Evolutionary conservation across 176 grass and related monocot species (phyloP).

Genomic region (Rhynchospora breviuscula): DNA sequence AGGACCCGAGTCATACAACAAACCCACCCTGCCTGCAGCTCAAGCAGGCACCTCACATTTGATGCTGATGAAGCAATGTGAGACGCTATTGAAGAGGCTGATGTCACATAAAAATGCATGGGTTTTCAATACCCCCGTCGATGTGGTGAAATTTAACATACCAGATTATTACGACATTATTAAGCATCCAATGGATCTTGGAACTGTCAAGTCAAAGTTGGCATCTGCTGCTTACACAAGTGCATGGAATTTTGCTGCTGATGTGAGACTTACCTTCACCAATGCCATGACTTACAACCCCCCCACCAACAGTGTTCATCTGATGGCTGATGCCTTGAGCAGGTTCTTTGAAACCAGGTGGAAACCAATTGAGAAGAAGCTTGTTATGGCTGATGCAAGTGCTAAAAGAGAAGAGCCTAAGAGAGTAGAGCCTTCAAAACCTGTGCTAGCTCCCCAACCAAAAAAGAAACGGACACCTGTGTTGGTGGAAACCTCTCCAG

Average conservation of each 20-base stretch:
- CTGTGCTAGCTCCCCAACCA: slow-evolving; percentile 27
- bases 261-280: slow-evolving; percentile 84
- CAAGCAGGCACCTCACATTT: slow-evolving; percentile 3
- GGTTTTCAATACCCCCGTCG: slow-evolving; percentile 78
- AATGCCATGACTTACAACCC: slow-evolving; percentile 89
- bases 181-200: slow-evolving; percentile 89
- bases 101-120: slow-evolving; percentile 74
- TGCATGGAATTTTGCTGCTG: slow-evolving; percentile 60
- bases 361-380: slow-evolving; percentile 79
- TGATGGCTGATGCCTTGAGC: slow-evolving; percentile 64
- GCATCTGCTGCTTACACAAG: slow-evolving; percentile 57
- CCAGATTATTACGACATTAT: slow-evolving; percentile 87
- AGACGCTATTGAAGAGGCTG: slow-evolving; percentile 70
- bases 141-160: slow-evolving; percentile 67
- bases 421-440: background rate
- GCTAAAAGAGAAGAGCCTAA: slow-evolving; percentile 1
- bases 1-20: background rate
- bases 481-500: slow-evolving; percentile 19
- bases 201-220: slow-evolving; percentile 52
- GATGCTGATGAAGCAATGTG: slow-evolving; percentile 61
- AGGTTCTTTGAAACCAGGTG: slow-evolving; percentile 84
- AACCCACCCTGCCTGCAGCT: background rate
- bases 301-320: slow-evolving; percentile 63
- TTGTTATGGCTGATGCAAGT: slow-evolving; percentile 23
- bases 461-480: slow-evolving; percentile 58